Percentiles rank a stretch among this genome's conserved stretches.
phyloP scores from a whole-genome alignment of 2,329 filamentous ascomycete genomes.

The Fusarium pseudonygamai region DNA sequence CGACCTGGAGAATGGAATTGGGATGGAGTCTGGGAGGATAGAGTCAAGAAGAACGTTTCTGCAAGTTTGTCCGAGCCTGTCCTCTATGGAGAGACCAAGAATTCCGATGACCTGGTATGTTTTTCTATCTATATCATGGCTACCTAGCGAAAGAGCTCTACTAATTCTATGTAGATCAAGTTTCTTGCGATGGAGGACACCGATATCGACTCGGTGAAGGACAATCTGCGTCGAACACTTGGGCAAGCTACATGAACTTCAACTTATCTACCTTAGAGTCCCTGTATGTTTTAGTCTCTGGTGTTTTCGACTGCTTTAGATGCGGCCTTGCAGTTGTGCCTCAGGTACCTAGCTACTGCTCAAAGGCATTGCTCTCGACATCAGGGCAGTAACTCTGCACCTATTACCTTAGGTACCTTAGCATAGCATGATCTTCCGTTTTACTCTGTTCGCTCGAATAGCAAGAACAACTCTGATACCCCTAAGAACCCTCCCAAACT shows the following conservation, averaged over 20 bases:
- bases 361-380: not conserved
- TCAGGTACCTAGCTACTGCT: not conserved
- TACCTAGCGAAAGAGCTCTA: not conserved
- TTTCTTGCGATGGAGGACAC: conserved; percentile 71
- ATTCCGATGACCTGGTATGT: conserved; percentile 77
- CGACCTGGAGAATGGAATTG: conserved; percentile 91
- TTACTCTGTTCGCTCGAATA: not conserved
- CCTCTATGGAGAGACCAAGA: conserved; percentile 73
- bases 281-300: not conserved
- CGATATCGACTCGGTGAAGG: conserved; percentile 66
- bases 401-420: not conserved
- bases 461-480: conserved; percentile 38
- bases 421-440: not conserved
- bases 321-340: not conserved
- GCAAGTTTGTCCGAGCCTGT: conserved; percentile 81
- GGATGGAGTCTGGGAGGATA: conserved; percentile 95
- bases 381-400: not conserved
- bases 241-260: conserved; percentile 45
- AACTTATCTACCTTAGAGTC: not conserved
- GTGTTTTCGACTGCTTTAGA: not conserved
- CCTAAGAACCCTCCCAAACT: not conserved
- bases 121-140: too few species aligned
- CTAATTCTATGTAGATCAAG: conserved; percentile 61
- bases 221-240: conserved; percentile 65
- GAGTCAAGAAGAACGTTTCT: conserved; percentile 82